phyloP scores from a whole-genome alignment of 2,329 filamentous ascomycete species.

The Xylariaceae sp. region DNA sequence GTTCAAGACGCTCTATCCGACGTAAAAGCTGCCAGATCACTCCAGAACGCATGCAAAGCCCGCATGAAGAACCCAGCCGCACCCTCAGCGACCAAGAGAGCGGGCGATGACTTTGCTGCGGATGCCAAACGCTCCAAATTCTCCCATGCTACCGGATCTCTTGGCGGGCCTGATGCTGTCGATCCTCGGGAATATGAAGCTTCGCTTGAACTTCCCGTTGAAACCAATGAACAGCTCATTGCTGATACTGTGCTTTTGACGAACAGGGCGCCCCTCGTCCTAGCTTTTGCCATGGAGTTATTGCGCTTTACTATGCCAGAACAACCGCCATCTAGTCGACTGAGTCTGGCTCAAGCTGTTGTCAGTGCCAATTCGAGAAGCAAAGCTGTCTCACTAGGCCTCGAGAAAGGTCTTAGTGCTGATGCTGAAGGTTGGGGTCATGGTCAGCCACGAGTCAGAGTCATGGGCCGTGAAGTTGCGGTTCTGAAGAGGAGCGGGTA shows the following conservation, averaged over 20 bases:
- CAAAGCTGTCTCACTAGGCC: slow-evolving; percentile 69
- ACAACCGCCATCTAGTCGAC: slow-evolving; percentile 75
- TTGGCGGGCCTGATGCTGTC: slow-evolving; percentile 32
- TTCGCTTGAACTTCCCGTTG: slow-evolving; percentile 55
- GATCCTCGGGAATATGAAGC: slow-evolving; percentile 56
- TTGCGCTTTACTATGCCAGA: slow-evolving; percentile 78
- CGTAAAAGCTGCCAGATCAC: slow-evolving; percentile 44
- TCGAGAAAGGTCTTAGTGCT: slow-evolving; percentile 59
- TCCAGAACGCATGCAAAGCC: slow-evolving; percentile 51
- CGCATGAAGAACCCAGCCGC: slow-evolving; percentile 39
- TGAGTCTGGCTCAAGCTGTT: slow-evolving; percentile 78
- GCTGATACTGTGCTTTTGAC: slow-evolving; percentile 57
- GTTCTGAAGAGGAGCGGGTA: slow-evolving; percentile 78
- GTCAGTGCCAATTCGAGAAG: slow-evolving; percentile 75
- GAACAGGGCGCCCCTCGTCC: slow-evolving; percentile 74
- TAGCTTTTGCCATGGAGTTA: slow-evolving; percentile 45
- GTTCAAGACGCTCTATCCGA: slow-evolving; percentile 46
- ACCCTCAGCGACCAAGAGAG: slow-evolving; percentile 31
- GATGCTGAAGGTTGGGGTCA: slow-evolving; percentile 68
- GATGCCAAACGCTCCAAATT: slow-evolving; percentile 34
- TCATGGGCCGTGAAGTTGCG: slow-evolving; percentile 68
- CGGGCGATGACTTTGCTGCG: slow-evolving; percentile 24
- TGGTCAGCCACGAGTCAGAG: slow-evolving; percentile 66
- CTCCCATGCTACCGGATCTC: slow-evolving; percentile 24
- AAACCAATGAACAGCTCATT: slow-evolving; percentile 55